Conservation (phyloP, 2,329 filamentous ascomycete species). For the Metarhizium robertsii region DNA sequence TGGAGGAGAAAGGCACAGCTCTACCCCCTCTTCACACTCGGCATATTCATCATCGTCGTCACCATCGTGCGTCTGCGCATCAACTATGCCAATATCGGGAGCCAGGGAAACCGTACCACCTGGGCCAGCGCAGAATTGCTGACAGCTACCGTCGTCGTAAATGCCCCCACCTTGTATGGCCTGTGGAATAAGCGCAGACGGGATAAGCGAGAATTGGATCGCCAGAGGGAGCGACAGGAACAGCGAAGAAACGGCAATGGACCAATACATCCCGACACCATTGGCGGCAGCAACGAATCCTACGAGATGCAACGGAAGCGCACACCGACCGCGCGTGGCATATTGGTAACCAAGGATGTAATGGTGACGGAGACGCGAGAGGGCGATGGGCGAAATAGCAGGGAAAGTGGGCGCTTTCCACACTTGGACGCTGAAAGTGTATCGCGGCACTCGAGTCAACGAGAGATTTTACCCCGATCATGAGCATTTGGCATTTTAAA, state of each 20-base stretch:
- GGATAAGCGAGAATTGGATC: slow-evolving; percentile 1
- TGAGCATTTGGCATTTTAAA: too few relatives aligned
- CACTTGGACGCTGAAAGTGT: background rate
- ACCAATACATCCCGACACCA: background rate
- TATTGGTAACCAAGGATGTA: background rate
- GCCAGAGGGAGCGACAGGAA: background rate
- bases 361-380: background rate
- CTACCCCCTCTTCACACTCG: slow-evolving; percentile 24
- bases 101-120: slow-evolving; percentile 25
- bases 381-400: background rate
- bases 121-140: slow-evolving; percentile 30
- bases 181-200: slow-evolving; percentile 19
- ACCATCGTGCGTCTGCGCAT: slow-evolving; percentile 29
- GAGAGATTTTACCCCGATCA: background rate
- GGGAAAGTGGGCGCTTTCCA: background rate
- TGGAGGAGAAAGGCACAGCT: slow-evolving; percentile 22
- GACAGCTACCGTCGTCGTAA: slow-evolving; percentile 24
- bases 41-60: slow-evolving; percentile 28
- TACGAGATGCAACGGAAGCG: background rate
- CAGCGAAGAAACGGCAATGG: background rate
- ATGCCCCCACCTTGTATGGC: slow-evolving; percentile 26
- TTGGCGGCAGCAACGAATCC: background rate
- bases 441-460: background rate
- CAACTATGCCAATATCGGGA: slow-evolving; percentile 23
- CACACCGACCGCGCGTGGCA: background rate